Evolutionary conservation across 1,139 yeast genomes (phyloP).

Genomic region (Ashbya aceris): DNA sequence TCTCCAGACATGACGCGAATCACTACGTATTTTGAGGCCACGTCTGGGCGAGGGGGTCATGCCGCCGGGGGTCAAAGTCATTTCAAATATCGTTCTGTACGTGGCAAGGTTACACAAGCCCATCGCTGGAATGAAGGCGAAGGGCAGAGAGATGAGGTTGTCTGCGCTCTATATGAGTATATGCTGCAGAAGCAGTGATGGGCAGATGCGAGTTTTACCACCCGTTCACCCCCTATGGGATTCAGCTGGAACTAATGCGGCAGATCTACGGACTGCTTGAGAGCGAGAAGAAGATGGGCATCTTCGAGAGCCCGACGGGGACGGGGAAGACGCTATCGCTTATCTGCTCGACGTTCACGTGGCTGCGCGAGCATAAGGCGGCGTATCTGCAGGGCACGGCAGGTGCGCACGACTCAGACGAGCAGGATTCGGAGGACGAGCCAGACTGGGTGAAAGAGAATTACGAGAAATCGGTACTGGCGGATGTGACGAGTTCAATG

Average conservation of each 20-base stretch:
- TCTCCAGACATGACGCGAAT: too few species aligned
- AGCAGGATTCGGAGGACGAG: slow-evolving; percentile 39
- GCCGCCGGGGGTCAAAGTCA: too few species aligned
- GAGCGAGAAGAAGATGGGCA: slow-evolving; percentile 55
- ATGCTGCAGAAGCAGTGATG: neutral
- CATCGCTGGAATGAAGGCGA: too few species aligned
- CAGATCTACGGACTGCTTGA: slow-evolving; percentile 58
- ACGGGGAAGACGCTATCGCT: slow-evolving; percentile 86
- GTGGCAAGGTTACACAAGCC: too few species aligned
- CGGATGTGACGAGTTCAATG: slow-evolving; percentile 29
- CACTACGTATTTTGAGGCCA: too few species aligned
- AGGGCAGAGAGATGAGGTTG: too few species aligned
- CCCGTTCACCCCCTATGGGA: slow-evolving; percentile 73
- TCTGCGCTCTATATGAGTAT: too few species aligned
- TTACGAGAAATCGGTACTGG: slow-evolving; percentile 31
- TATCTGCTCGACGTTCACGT: slow-evolving; percentile 77
- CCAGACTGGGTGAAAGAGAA: slow-evolving; percentile 51
- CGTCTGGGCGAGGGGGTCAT: too few species aligned
- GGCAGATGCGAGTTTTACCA: slow-evolving; percentile 41
- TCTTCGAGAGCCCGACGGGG: slow-evolving; percentile 93
- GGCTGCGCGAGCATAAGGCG: slow-evolving; percentile 61
- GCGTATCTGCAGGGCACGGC: slow-evolving; percentile 6
- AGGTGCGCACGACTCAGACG: slow-evolving; percentile 7
- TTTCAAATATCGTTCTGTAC: too few species aligned
- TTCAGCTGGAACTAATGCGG: slow-evolving; percentile 71